phyloP scores from a whole-genome alignment of 208 protist genomes.

The Porcisia hertigi region DNA sequence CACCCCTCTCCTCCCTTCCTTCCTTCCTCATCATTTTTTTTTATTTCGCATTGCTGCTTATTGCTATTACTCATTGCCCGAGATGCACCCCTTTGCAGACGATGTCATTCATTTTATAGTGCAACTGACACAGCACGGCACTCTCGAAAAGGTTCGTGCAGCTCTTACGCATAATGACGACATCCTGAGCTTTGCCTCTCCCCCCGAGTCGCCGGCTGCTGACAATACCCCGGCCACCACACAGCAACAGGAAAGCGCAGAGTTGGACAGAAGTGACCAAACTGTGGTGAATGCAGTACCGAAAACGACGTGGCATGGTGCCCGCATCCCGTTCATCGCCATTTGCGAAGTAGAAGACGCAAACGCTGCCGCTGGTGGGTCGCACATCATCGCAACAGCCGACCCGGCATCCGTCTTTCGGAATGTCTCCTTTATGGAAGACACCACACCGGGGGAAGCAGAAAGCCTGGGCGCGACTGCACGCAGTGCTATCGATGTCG shows the following conservation, averaged over 20 bases:
- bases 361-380: constrained; percentile 3
- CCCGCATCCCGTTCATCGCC: constrained; percentile 10
- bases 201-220: neutral
- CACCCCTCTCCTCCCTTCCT: neutral
- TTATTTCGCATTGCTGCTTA: neutral
- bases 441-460: constrained; percentile 7
- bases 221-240: neutral
- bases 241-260: neutral
- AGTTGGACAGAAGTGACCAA: neutral
- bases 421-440: constrained; percentile 8
- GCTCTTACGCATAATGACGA: constrained; percentile 41
- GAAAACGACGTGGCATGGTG: neutral
- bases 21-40: neutral
- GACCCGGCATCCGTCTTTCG: constrained; percentile 38
- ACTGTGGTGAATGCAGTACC: neutral
- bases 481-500: neutral
- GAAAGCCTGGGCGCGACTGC: constrained; percentile 1
- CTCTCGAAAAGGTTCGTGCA: constrained; percentile 49
- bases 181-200: constrained; percentile 27
- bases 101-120: constrained; percentile 65
- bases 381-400: constrained; percentile 39
- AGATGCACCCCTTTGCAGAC: constrained; percentile 33
- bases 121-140: constrained; percentile 52
- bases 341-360: constrained; percentile 17
- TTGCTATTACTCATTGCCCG: neutral